Percentiles rank a stretch among this genome's conserved stretches.
phyloP scores from a whole-genome alignment of 805 yeast species.

The Cyberlindnera suaveolens region DNA sequence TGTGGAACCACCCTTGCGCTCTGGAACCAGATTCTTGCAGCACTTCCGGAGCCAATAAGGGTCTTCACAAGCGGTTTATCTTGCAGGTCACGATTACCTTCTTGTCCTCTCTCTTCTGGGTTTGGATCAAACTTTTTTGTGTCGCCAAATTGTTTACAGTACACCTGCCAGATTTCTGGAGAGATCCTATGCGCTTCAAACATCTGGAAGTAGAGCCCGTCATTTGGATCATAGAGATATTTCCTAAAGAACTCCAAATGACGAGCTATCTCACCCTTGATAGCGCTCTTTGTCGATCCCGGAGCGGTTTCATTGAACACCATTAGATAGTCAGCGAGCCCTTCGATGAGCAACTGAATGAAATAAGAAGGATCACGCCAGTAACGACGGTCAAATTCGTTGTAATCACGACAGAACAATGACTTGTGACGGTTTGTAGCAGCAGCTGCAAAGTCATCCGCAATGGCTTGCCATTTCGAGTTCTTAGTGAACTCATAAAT shows the following conservation, averaged over 20 bases:
- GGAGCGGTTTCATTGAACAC: constrained; percentile 37
- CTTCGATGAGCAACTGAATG: constrained; percentile 59
- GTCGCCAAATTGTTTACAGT: constrained; percentile 49
- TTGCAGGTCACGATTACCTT: constrained; percentile 31
- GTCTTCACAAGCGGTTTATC: constrained; percentile 38
- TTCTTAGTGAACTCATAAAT: constrained; percentile 47
- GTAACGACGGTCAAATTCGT: constrained; percentile 42
- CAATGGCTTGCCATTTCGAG: constrained; percentile 36
- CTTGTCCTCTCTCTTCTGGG: constrained; percentile 42
- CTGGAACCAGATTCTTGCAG: constrained; percentile 65
- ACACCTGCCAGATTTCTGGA: constrained; percentile 42
- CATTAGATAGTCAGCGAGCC: constrained; percentile 57
- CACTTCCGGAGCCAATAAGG: constrained; percentile 58
- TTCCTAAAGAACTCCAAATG: constrained; percentile 53
- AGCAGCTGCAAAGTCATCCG: constrained; percentile 41
- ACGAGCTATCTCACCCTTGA: constrained; percentile 40
- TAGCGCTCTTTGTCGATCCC: constrained; percentile 24
- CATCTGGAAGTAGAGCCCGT: constrained; percentile 53
- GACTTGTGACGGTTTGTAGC: constrained; percentile 49
- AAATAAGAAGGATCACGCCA: constrained; percentile 63
- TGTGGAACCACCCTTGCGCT: constrained; percentile 51
- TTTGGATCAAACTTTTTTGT: constrained; percentile 43
- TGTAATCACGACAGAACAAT: constrained; percentile 55
- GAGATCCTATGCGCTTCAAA: constrained; percentile 54
- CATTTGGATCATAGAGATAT: constrained; percentile 49